phyloP scores from a whole-genome alignment of 2,329 filamentous ascomycete species.

The Colletotrichum sp. region DNA sequence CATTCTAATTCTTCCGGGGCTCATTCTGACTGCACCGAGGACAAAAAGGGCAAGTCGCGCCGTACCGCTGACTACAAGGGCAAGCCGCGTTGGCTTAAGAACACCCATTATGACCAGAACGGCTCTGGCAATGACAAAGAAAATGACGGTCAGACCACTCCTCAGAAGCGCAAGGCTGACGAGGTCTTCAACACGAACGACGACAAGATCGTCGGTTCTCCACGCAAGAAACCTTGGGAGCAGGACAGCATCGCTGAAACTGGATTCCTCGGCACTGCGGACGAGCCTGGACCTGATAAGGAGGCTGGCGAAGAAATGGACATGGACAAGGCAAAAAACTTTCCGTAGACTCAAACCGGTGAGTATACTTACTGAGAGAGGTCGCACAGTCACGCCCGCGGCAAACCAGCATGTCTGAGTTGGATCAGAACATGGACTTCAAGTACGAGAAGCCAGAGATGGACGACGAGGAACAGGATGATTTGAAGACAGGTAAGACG shows the following conservation, averaged over 20 bases:
- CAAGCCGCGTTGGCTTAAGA: background rate
- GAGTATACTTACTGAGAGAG: background rate
- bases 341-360: background rate
- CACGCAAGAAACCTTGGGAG: background rate
- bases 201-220: background rate
- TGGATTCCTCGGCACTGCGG: background rate
- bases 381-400: background rate
- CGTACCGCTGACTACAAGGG: background rate
- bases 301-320: background rate
- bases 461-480: background rate
- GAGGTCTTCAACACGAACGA: background rate
- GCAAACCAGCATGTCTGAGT: background rate
- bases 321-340: background rate
- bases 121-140: background rate
- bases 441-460: background rate
- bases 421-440: background rate
- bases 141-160: background rate
- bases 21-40: background rate
- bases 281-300: background rate
- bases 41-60: background rate
- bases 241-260: background rate
- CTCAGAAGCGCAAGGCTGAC: background rate
- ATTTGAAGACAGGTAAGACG: background rate
- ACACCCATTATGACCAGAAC: background rate
- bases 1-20: background rate